phyloP scores from a whole-genome alignment of 305 asterid species.

The Caryopteris hybrid region DNA sequence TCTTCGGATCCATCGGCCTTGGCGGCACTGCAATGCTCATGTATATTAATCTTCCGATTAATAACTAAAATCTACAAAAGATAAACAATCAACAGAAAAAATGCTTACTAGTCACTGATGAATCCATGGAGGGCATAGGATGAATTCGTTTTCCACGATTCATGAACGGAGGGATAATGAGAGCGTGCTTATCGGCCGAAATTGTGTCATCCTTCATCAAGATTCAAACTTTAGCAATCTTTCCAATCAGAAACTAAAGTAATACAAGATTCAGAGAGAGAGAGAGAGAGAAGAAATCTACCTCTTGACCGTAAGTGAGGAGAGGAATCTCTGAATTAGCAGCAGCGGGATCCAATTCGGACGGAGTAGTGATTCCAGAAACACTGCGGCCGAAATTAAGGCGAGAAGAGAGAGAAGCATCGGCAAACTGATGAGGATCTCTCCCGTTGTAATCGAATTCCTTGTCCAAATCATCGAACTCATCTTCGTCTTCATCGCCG shows the following conservation, averaged over 20 bases:
- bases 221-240: slow-evolving; percentile 1
- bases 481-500: slow-evolving; percentile 98
- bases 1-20: slow-evolving; percentile 95
- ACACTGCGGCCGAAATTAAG: slow-evolving; percentile 50
- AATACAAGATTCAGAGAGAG: slow-evolving; percentile 11
- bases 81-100: not conserved
- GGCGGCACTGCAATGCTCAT: slow-evolving; percentile 62
- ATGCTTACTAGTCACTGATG: slow-evolving; percentile 63
- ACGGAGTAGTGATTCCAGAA: slow-evolving; percentile 54
- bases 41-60: slow-evolving; percentile 10
- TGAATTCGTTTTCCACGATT: slow-evolving; percentile 77
- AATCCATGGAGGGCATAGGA: slow-evolving; percentile 64
- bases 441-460: slow-evolving; percentile 67
- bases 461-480: slow-evolving; percentile 86
- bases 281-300: slow-evolving; percentile 19
- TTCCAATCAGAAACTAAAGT: not conserved
- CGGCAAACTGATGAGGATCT: slow-evolving; percentile 51
- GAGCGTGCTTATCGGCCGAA: slow-evolving; percentile 94
- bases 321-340: slow-evolving; percentile 74
- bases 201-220: slow-evolving; percentile 74
- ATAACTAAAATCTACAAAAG: not conserved
- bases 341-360: slow-evolving; percentile 71
- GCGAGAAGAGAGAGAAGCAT: slow-evolving; percentile 53
- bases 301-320: slow-evolving; percentile 95
- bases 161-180: slow-evolving; percentile 79